These are phyloP conservation scores for Podospora anserina DNA, from an alignment of 495 filamentous ascomycete species.

Conservation along the genomic window DNA sequence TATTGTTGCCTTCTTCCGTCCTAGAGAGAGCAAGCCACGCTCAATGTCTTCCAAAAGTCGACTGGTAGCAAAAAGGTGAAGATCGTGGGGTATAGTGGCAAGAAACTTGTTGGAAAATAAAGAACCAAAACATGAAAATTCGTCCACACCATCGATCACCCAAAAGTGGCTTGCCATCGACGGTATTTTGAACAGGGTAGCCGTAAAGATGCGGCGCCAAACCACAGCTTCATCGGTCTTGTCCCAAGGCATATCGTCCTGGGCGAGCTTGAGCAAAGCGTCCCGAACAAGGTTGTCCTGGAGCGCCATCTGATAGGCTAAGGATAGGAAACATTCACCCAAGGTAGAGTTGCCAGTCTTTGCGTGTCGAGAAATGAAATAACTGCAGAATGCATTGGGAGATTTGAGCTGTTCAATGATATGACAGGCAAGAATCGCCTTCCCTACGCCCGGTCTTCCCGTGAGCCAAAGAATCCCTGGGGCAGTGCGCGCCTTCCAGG, in stretches of 20 bases:
- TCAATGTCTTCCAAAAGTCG: slow-evolving; percentile 23
- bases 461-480: no score
- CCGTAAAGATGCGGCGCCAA: slow-evolving; percentile 26
- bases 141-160: slow-evolving; percentile 31
- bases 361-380: no score
- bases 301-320: no score
- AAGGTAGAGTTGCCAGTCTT: no score
- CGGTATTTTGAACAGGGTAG: slow-evolving; percentile 20
- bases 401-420: no score
- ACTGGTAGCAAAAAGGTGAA: slow-evolving; percentile 30
- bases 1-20: neutral
- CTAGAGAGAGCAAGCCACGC: slow-evolving; percentile 22
- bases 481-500: no score
- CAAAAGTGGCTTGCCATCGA: slow-evolving; percentile 22
- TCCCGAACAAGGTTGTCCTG: no score
- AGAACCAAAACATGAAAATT: slow-evolving; percentile 18
- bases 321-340: no score
- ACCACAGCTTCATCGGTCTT: slow-evolving; percentile 18
- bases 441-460: no score
- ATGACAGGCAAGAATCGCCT: no score
- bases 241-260: slow-evolving; percentile 14
- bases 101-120: slow-evolving; percentile 21
- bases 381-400: no score
- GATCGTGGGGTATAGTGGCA: slow-evolving; percentile 5
- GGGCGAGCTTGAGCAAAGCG: no score